Conservation (phyloP, 106 monocot species). For the Gastrodia elata region DNA sequence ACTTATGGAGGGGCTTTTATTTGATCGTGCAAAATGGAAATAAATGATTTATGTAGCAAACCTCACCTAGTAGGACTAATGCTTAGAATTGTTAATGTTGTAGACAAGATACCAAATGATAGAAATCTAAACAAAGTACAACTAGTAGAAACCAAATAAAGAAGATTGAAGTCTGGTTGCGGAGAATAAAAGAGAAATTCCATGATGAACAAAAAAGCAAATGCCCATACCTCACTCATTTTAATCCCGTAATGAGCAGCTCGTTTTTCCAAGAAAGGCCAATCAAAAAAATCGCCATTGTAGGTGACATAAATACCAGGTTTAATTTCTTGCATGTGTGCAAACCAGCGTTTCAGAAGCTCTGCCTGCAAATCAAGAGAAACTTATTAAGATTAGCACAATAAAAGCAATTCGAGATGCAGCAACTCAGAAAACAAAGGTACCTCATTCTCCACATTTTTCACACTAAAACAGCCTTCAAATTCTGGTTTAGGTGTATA, state of each 20-base stretch:
- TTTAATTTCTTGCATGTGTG: slow-evolving; percentile 87
- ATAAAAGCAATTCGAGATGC: neutral
- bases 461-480: slow-evolving; percentile 87
- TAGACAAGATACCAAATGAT: neutral
- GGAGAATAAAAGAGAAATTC: neutral
- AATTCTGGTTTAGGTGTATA: slow-evolving; percentile 99
- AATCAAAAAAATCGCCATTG: slow-evolving; percentile 99
- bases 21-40: too few species aligned
- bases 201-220: neutral
- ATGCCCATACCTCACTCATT: slow-evolving; percentile 65
- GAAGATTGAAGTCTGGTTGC: neutral
- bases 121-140: neutral
- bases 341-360: slow-evolving; percentile 80
- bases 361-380: slow-evolving; percentile 41
- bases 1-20: too few species aligned
- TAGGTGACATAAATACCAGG: slow-evolving; percentile 99
- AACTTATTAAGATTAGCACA: neutral
- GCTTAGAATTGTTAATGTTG: too few species aligned
- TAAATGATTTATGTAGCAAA: too few species aligned
- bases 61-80: too few species aligned
- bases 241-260: slow-evolving; percentile 81
- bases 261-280: slow-evolving; percentile 96
- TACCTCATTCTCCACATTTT: slow-evolving; percentile 92
- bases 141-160: neutral
- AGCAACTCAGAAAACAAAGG: neutral